Evolutionary conservation across 495 filamentous ascomycete genomes (phyloP).

Genomic region (Cercophora scortea): DNA sequence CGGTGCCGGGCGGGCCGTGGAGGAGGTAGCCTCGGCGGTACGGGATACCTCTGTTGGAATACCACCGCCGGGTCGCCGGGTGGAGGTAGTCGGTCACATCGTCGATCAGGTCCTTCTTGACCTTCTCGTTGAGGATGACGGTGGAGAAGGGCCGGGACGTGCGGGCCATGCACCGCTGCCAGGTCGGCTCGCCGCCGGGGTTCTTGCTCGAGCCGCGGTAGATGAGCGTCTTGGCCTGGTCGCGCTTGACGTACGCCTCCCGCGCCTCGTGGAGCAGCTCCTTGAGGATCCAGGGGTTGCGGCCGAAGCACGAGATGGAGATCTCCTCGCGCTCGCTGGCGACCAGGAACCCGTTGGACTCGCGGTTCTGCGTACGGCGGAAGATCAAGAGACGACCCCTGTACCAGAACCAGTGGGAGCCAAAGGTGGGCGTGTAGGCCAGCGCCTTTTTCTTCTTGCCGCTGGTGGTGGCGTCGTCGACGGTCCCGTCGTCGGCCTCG

Average conservation of each 20-base stretch:
- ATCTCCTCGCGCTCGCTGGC: constrained; percentile 49
- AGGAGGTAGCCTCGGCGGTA: constrained; percentile 79
- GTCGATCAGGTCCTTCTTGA: constrained; percentile 65
- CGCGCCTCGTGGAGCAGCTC: constrained; percentile 59
- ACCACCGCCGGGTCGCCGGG: constrained; percentile 70
- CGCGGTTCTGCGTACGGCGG: constrained; percentile 31
- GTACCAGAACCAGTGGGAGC: constrained; percentile 61
- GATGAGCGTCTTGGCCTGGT: constrained; percentile 57
- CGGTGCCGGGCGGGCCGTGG: constrained; percentile 82
- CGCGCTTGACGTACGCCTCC: constrained; percentile 46
- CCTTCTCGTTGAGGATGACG: constrained; percentile 69
- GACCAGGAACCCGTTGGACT: constrained; percentile 18
- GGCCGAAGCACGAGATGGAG: constrained; percentile 57
- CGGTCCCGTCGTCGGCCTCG: constrained; percentile 39
- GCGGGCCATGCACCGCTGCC: constrained; percentile 50
- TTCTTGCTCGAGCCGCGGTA: constrained; percentile 47
- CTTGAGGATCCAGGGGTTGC: constrained; percentile 57
- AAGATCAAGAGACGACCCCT: constrained; percentile 49
- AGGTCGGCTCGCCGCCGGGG: constrained; percentile 25
- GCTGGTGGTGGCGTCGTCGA: constrained; percentile 15
- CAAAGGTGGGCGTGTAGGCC: constrained; percentile 57
- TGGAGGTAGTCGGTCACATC: constrained; percentile 89
- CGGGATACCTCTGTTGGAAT: constrained; percentile 63
- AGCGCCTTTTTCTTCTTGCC: constrained; percentile 50
- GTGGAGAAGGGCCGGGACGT: constrained; percentile 74